A percentile compares a stretch with the other conserved stretches of the same genome.
Evolutionary conservation across 106 monocot genomes (phyloP).

Genomic region (Gastrodia elata): DNA sequence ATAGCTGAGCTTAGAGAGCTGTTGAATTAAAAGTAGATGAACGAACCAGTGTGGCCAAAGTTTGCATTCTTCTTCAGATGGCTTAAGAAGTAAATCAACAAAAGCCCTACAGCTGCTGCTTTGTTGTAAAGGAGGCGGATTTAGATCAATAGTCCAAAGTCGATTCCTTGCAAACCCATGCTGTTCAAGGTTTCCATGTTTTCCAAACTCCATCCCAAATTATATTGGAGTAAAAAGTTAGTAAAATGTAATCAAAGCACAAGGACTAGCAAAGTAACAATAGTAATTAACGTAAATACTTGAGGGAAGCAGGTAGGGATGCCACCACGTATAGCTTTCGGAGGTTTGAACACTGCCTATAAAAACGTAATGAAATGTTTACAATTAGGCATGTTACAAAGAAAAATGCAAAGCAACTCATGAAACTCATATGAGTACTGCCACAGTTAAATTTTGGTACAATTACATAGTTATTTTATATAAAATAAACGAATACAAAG

Average conservation of each 20-base stretch:
- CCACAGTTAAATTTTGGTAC: no score
- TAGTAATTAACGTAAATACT: constrained; percentile 23
- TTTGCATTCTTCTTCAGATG: constrained; percentile 49
- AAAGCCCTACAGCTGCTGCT: constrained; percentile 29
- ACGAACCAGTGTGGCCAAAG: constrained; percentile 62
- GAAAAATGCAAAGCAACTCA: neutral
- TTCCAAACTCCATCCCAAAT: constrained; percentile 26
- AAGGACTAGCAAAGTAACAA: neutral
- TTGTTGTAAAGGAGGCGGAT: constrained; percentile 51
- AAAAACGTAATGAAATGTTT: constrained; percentile 7
- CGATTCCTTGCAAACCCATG: constrained; percentile 63
- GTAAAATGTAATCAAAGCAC: neutral
- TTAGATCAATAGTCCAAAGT: constrained; percentile 50
- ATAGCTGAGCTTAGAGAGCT: neutral
- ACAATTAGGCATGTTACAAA: neutral
- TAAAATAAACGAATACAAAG: no score
- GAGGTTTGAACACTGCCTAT: constrained; percentile 57
- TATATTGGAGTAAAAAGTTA: constrained; percentile 3
- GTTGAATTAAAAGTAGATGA: neutral
- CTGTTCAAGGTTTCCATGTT: constrained; percentile 34
- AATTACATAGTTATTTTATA: no score
- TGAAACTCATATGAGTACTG: neutral
- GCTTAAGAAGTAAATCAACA: constrained; percentile 60
- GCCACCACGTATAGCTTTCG: constrained; percentile 66
- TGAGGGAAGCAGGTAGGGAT: constrained; percentile 77